Evolutionary conservation across 2,329 filamentous ascomycete genomes (phyloP).

Genomic region (Xylaria digitata): DNA sequence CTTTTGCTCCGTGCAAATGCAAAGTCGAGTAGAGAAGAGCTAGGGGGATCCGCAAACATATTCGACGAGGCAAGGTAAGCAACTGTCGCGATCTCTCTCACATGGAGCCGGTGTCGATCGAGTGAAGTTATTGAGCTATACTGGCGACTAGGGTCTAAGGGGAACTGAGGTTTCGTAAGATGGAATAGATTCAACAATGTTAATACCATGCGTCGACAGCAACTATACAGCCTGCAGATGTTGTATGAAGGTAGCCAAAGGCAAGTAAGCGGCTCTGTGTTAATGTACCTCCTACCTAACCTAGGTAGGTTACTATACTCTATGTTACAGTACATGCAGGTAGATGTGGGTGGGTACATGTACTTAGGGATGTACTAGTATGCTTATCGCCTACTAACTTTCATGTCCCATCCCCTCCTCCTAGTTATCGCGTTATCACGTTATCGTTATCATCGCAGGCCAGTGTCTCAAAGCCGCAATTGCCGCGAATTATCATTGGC

Average conservation of each 20-base stretch:
- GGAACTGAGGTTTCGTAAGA: background rate
- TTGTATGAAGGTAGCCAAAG: slow-evolving; percentile 7
- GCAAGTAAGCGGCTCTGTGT: background rate
- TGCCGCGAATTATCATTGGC: slow-evolving; percentile 3
- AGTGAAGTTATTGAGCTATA: slow-evolving; percentile 23
- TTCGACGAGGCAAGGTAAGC: slow-evolving; percentile 44
- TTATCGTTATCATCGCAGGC: background rate
- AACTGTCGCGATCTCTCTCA: slow-evolving; percentile 45
- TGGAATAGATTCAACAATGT: slow-evolving; percentile 4
- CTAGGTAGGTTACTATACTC: too few species aligned
- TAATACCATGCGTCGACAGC: slow-evolving; percentile 8
- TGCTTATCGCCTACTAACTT: background rate
- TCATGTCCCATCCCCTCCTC: too few species aligned
- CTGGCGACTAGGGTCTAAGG: slow-evolving; percentile 1
- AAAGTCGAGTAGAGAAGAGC: slow-evolving; percentile 49
- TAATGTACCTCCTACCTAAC: background rate
- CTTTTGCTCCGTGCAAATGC: slow-evolving; percentile 50
- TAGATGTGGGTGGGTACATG: too few species aligned
- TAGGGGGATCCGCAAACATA: slow-evolving; percentile 50
- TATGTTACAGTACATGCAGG: too few species aligned
- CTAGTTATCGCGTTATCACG: too few species aligned
- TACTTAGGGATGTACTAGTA: slow-evolving; percentile 6
- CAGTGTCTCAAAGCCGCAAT: slow-evolving; percentile 11
- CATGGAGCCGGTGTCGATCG: slow-evolving; percentile 44
- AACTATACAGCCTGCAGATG: slow-evolving; percentile 14